These are phyloP conservation scores for Aspergillus ellipticus DNA, from an alignment of 495 filamentous ascomycete species.

Conservation along the genomic window DNA sequence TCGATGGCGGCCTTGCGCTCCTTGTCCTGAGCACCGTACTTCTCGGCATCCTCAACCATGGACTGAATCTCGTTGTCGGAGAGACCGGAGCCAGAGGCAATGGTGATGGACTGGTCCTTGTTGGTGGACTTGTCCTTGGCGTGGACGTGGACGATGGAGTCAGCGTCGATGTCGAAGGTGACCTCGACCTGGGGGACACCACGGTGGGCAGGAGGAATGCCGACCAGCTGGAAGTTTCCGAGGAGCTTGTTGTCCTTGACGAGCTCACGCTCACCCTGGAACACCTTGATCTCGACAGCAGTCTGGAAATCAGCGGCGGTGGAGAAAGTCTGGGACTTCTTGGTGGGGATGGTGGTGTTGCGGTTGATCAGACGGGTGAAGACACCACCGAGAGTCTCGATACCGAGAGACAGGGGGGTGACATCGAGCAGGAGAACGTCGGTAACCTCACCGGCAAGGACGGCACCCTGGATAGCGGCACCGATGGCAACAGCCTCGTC, in stretches of 20 bases:
- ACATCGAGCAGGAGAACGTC: conserved; percentile 96
- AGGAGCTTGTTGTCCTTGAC: conserved; percentile 99
- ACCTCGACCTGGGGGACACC: conserved; percentile 98
- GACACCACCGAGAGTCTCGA: conserved; percentile 98
- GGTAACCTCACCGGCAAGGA: conserved; percentile 94
- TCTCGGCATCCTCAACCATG: conserved; percentile 98
- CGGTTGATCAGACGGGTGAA: conserved; percentile 99
- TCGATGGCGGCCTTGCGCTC: conserved; percentile 94
- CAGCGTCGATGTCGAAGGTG: conserved; percentile 98
- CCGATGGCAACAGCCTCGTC: conserved; percentile 99
- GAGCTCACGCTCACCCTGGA: conserved; percentile 99
- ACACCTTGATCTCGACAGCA: conserved; percentile 99
- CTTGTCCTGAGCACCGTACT: conserved; percentile 92
- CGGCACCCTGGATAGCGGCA: conserved; percentile 96
- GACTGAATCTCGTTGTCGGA: conserved; percentile 89
- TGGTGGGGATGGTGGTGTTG: conserved; percentile 99
- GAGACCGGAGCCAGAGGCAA: conserved; percentile 96
- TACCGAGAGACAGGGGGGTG: conserved; percentile 96
- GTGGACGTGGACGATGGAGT: conserved; percentile 97
- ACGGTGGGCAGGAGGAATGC: conserved; percentile 95
- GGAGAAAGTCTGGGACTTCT: conserved; percentile 99
- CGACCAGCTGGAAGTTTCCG: conserved; percentile 99
- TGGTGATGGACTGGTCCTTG: conserved; percentile 99
- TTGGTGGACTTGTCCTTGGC: conserved; percentile 99
- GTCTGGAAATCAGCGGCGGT: conserved; percentile 99